Percentiles rank a stretch among this genome's conserved stretches.
Conservation (phyloP, 1,284 basidiomycete genomes). For the Gymnopus androsaceus region DNA sequence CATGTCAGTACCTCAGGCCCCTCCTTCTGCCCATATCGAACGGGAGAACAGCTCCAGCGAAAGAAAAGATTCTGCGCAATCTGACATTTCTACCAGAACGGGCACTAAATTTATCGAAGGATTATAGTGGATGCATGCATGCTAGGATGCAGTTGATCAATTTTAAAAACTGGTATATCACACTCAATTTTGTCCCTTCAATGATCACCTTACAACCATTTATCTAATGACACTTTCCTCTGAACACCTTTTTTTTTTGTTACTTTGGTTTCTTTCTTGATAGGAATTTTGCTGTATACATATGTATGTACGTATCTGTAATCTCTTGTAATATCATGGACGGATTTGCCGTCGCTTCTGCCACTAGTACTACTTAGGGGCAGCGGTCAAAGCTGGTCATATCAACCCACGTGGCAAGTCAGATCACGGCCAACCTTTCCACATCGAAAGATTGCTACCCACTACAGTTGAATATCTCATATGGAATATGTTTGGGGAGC, state of each 20-base stretch:
- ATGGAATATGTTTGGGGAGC: too few species aligned
- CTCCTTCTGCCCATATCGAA: background rate
- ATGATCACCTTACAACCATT: background rate
- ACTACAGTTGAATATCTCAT: too few species aligned
- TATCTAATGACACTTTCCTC: background rate
- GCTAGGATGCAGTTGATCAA: too few species aligned
- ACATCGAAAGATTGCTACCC: too few species aligned
- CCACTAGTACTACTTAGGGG: too few species aligned
- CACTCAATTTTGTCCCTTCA: background rate
- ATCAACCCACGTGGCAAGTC: too few species aligned
- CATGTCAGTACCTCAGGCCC: background rate
- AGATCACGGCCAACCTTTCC: too few species aligned
- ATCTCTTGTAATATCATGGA: background rate
- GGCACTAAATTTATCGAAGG: constrained; percentile 22
- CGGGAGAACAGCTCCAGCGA: background rate
- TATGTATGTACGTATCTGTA: background rate
- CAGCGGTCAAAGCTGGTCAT: too few species aligned
- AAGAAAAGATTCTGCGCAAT: constrained; percentile 6
- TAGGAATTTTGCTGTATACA: background rate
- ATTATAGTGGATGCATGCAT: too few species aligned
- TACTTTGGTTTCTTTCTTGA: background rate
- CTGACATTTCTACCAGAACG: constrained; percentile 16
- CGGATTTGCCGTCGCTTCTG: too few species aligned
- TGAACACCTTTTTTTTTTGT: background rate
- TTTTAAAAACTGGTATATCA: too few species aligned